Conservation (phyloP, 2,329 filamentous ascomycete species). For the Hymenoscyphus infarciens region DNA sequence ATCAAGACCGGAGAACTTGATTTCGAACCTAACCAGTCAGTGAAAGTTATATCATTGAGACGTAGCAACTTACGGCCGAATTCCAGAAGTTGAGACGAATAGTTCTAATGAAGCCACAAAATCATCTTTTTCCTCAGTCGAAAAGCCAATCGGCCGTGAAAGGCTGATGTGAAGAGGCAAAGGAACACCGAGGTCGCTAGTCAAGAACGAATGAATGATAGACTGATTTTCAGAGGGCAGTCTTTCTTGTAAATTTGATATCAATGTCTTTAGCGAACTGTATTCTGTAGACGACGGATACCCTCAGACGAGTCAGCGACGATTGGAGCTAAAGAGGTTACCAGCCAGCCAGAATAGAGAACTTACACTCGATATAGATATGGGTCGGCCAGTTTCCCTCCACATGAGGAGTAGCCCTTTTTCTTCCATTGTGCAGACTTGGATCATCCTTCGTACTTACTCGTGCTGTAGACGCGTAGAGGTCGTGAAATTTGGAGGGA, state of each 20-base stretch:
- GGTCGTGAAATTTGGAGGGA: constrained; percentile 76
- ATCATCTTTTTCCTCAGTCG: constrained; percentile 64
- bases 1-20: constrained; percentile 42
- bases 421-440: constrained; percentile 77
- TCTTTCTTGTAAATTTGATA: constrained; percentile 37
- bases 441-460: constrained; percentile 79
- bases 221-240: constrained; percentile 5
- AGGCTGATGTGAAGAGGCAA: constrained; percentile 88
- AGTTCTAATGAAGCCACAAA: constrained; percentile 59
- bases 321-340: constrained; percentile 2
- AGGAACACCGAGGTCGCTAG: constrained; percentile 72
- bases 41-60: background rate
- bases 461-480: constrained; percentile 81
- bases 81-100: constrained; percentile 40
- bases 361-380: constrained; percentile 86
- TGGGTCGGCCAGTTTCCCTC: constrained; percentile 91
- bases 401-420: constrained; percentile 76
- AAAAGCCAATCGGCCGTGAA: constrained; percentile 74
- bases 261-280: constrained; percentile 43
- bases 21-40: constrained; percentile 25
- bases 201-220: constrained; percentile 63
- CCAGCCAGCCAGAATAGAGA: constrained; percentile 7
- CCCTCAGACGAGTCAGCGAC: constrained; percentile 43
- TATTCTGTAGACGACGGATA: constrained; percentile 50
- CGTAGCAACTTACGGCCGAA: constrained; percentile 42